Percentiles rank a stretch among this genome's conserved stretches.
These are phyloP conservation scores for Suillus alpinus DNA, from an alignment of 768 basidiomycete species.

Conservation along the genomic window DNA sequence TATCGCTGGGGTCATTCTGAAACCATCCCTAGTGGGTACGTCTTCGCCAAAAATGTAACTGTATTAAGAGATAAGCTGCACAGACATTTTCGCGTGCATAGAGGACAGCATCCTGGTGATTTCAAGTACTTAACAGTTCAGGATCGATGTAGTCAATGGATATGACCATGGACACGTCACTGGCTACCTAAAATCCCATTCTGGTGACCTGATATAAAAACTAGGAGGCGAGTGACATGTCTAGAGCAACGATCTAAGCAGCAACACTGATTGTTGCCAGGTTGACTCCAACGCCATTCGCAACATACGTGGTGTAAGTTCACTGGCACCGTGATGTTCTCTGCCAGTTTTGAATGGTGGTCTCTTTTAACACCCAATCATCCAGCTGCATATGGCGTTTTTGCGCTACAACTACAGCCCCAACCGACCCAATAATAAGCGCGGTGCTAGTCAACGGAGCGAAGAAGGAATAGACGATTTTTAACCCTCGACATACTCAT, in stretches of 20 bases:
- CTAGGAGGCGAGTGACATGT: not conserved
- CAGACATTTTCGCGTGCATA: not conserved
- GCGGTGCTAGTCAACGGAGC: not conserved
- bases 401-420: not conserved
- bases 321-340: not conserved
- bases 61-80: not conserved
- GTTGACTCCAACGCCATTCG: not conserved
- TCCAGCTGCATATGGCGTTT: not conserved
- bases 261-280: not conserved
- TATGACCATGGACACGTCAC: not conserved
- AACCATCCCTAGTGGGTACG: not conserved
- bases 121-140: not conserved
- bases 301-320: not conserved
- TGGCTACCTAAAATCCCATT: not conserved
- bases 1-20: not conserved
- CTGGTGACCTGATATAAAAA: not conserved
- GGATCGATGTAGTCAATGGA: not conserved
- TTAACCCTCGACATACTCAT: not conserved
- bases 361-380: not conserved
- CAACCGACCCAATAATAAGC: not conserved
- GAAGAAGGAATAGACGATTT: not conserved
- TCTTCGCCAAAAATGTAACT: not conserved
- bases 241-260: no score
- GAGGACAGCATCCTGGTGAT: not conserved
- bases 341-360: not conserved